Evolutionary conservation across 345 rosid species (phyloP).

Genomic region (Pelargonium nanum): DNA sequence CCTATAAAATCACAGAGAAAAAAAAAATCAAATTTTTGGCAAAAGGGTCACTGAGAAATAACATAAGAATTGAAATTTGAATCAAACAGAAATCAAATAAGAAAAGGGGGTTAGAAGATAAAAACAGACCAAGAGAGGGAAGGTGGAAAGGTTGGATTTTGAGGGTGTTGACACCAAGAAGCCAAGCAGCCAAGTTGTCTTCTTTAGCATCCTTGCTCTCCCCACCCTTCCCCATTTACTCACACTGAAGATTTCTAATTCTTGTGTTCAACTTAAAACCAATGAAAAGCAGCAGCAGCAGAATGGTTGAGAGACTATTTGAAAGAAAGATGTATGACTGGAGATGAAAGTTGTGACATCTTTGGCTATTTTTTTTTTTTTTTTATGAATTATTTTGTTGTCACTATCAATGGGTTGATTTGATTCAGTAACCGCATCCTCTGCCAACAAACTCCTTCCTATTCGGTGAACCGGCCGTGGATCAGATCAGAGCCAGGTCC

Average conservation of each 20-base stretch:
- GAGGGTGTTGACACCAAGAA: conserved; percentile 60
- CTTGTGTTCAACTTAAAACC: too few relatives aligned
- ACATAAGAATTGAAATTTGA: background rate
- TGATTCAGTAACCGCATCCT: background rate
- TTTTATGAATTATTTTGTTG: background rate
- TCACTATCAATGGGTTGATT: background rate
- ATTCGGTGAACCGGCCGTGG: too few relatives aligned
- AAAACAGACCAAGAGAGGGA: conserved; percentile 54
- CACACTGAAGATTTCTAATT: background rate
- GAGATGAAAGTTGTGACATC: background rate
- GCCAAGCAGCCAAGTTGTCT: conserved; percentile 90
- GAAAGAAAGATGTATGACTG: background rate
- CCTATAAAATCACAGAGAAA: conserved; percentile 22
- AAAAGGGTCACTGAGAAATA: background rate
- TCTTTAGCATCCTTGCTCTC: conserved; percentile 36
- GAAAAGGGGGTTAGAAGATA: background rate
- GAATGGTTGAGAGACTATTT: background rate
- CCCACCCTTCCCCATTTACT: conserved; percentile 55
- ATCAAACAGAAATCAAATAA: background rate
- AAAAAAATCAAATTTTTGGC: too few relatives aligned
- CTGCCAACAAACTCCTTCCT: too few relatives aligned
- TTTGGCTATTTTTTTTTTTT: too few relatives aligned
- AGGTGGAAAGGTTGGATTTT: conserved; percentile 74
- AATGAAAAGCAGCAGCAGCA: too few relatives aligned
- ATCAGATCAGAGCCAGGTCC: background rate